These are phyloP conservation scores for Neopestalotiopsis clavispora DNA, from an alignment of 2,329 filamentous ascomycete species.

Conservation along the genomic window DNA sequence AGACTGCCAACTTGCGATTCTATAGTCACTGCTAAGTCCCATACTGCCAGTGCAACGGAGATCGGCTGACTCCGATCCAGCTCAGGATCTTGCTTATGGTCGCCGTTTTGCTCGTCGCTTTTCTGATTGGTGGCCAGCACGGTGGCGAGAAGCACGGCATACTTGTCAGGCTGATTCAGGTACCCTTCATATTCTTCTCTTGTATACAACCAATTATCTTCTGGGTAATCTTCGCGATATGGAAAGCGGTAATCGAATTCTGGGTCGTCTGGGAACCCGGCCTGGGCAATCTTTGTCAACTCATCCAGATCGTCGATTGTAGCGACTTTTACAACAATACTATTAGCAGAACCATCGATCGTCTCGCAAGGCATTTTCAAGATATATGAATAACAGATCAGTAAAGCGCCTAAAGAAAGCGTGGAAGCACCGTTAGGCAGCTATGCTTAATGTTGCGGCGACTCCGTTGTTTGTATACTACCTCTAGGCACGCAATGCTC, in stretches of 20 bases:
- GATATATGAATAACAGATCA: background rate
- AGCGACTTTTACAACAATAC: background rate
- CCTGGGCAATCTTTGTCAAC: conserved; percentile 19
- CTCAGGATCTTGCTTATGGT: background rate
- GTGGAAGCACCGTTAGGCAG: background rate
- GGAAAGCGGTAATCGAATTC: conserved; percentile 24
- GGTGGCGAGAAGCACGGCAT: conserved; percentile 19
- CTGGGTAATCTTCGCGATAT: conserved; percentile 18
- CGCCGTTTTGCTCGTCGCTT: no score
- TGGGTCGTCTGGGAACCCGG: conserved; percentile 23
- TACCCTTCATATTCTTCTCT: conserved; percentile 23
- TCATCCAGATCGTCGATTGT: conserved; percentile 22
- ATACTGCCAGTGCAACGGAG: background rate
- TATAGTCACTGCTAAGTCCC: background rate
- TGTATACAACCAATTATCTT: conserved; percentile 23
- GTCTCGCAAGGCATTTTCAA: background rate
- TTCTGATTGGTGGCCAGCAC: background rate
- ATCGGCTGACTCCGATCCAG: background rate
- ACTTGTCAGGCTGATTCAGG: conserved; percentile 24
- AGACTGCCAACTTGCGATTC: background rate
- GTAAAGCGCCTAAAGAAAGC: background rate
- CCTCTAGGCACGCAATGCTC: background rate
- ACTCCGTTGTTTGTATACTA: background rate
- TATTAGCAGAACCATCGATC: background rate
- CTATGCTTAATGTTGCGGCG: background rate